Evolutionary conservation across 257 asterid genomes (phyloP).

Genomic region (Rehmannia glutinosa): DNA sequence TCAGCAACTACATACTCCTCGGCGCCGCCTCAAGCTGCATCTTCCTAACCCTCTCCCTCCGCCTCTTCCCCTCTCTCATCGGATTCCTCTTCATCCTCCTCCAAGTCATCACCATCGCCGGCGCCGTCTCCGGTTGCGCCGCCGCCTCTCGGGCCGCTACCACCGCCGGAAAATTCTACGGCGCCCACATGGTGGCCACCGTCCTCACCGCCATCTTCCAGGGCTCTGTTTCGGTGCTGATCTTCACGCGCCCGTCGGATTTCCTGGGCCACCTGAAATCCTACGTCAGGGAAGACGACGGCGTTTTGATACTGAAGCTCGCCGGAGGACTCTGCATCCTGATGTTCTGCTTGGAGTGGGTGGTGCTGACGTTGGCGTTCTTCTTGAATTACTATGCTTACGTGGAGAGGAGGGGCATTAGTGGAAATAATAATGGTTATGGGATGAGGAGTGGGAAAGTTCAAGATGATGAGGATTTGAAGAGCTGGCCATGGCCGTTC

Average conservation of each 20-base stretch:
- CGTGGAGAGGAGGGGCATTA: constrained; percentile 44
- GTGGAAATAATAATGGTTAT: constrained; percentile 12
- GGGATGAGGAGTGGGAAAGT: constrained; percentile 57
- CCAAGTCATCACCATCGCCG: constrained; percentile 62
- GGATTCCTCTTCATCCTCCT: constrained; percentile 70
- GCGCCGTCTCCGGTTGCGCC: constrained; percentile 65
- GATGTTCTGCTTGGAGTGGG: constrained; percentile 86
- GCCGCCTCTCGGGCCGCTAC: constrained; percentile 50
- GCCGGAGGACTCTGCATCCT: constrained; percentile 68
- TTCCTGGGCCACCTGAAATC: constrained; percentile 69
- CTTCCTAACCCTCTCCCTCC: constrained; percentile 82
- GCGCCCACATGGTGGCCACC: constrained; percentile 83
- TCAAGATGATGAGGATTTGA: constrained; percentile 69
- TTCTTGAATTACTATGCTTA: constrained; percentile 72
- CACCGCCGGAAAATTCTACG: constrained; percentile 65
- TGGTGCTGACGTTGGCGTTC: constrained; percentile 75
- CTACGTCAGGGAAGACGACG: constrained; percentile 85
- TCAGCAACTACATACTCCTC: constrained; percentile 58
- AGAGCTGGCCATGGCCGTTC: constrained; percentile 87
- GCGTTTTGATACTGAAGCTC: constrained; percentile 61
- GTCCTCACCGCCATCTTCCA: constrained; percentile 90
- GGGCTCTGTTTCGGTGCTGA: constrained; percentile 82
- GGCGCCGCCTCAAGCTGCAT: constrained; percentile 80
- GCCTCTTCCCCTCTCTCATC: constrained; percentile 56
- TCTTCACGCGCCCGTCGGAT: constrained; percentile 68